Conservation (phyloP, 78 protist genomes). For the Neovahlkampfia damariscottae region DNA sequence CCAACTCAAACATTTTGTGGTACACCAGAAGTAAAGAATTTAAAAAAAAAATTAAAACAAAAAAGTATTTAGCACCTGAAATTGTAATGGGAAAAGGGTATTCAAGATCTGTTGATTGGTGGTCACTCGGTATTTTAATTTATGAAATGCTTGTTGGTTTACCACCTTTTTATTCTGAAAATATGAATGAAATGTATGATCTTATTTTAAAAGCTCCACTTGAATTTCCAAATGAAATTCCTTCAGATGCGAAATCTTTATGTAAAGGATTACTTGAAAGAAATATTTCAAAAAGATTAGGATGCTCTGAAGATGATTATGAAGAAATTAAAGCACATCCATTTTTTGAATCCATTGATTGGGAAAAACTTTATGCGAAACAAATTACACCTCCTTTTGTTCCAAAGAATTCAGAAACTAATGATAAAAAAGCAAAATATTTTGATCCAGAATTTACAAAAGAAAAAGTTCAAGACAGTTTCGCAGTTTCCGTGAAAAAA, state of each 20-base stretch:
- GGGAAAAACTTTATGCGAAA: slow-evolving; percentile 40
- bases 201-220: neutral
- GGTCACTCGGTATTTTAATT: slow-evolving; percentile 59
- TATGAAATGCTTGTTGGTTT: slow-evolving; percentile 82
- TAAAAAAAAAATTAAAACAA: too few relatives aligned
- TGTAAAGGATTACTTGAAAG: slow-evolving; percentile 13
- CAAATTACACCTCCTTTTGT: slow-evolving; percentile 50
- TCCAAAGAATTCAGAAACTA: slow-evolving; percentile 4
- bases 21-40: too few relatives aligned
- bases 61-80: slow-evolving; percentile 86
- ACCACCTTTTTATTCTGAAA: slow-evolving; percentile 65
- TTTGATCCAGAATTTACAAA: slow-evolving; percentile 21
- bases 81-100: slow-evolving; percentile 57
- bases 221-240: slow-evolving; percentile 17
- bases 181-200: slow-evolving; percentile 61
- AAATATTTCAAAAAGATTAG: slow-evolving; percentile 14
- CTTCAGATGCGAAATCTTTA: neutral
- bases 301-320: slow-evolving; percentile 28
- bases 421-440: slow-evolving; percentile 13
- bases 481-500: too few relatives aligned
- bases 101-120: slow-evolving; percentile 69
- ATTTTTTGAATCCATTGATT: slow-evolving; percentile 65
- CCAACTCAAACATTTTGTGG: slow-evolving; percentile 3
- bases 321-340: slow-evolving; percentile 47
- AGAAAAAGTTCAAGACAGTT: slow-evolving; percentile 24